A percentile compares a stretch with the other conserved stretches of the same genome.
phyloP scores from a whole-genome alignment of 805 yeast genomes.

The Isabelozyma rhagii region DNA sequence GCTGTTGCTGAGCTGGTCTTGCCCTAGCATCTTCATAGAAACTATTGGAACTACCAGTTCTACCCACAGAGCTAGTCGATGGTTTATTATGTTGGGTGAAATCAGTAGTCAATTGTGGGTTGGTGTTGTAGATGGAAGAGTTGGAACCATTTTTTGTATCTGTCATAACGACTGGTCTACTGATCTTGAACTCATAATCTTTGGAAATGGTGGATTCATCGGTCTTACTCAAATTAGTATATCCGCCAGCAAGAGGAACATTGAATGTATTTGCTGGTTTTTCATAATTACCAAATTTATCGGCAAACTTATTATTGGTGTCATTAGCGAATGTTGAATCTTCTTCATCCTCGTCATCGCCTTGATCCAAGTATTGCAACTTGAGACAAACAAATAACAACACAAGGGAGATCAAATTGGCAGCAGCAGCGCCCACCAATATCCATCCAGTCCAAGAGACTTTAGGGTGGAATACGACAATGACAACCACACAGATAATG shows the following conservation, averaged over 20 bases:
- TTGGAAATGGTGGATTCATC: constrained; percentile 19
- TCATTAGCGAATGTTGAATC: constrained; percentile 1
- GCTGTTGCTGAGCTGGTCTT: constrained; percentile 1
- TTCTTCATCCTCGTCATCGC: constrained; percentile 13
- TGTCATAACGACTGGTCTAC: constrained; percentile 1
- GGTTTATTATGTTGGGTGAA: constrained; percentile 23
- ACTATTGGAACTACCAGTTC: constrained; percentile 4
- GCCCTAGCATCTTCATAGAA: constrained; percentile 10
- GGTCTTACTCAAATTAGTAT: constrained; percentile 1
- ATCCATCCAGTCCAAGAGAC: constrained; percentile 74
- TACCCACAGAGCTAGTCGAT: constrained; percentile 7
- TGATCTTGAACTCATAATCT: constrained; percentile 20
- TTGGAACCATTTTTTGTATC: constrained; percentile 8
- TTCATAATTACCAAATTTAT: constrained; percentile 11
- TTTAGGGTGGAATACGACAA: constrained; percentile 62
- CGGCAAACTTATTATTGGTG: constrained; percentile 12
- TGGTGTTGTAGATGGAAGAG: constrained; percentile 27
- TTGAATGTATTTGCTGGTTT: constrained; percentile 7
- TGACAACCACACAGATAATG: constrained; percentile 50
- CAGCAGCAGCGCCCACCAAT: constrained; percentile 61
- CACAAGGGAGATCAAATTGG: constrained; percentile 51
- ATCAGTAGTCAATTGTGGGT: constrained; percentile 32
- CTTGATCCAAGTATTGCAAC: constrained; percentile 21
- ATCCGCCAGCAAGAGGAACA: constrained; percentile 8
- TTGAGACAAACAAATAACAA: constrained; percentile 36